Evolutionary conservation across 768 basidiomycete genomes (phyloP).

Genomic region (Boletus eberwhitei): DNA sequence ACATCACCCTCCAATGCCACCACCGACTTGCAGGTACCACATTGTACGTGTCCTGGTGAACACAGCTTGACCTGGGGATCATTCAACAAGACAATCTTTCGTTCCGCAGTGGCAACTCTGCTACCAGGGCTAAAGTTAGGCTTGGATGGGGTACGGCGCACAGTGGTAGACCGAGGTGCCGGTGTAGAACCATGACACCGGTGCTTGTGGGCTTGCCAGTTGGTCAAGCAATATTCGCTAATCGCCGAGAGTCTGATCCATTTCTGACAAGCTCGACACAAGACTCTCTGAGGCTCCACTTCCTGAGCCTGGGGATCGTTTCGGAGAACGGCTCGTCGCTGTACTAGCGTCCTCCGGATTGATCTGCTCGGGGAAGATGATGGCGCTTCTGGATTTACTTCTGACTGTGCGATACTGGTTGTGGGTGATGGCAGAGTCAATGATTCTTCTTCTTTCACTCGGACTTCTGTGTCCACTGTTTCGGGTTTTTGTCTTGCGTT

Average conservation of each 20-base stretch:
- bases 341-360: constrained; percentile 30
- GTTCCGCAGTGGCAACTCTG: constrained; percentile 58
- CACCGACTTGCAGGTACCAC: constrained; percentile 45
- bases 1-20: constrained; percentile 45
- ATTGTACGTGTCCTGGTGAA: constrained; percentile 44
- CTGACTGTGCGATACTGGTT: background rate
- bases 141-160: constrained; percentile 16
- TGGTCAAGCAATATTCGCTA: constrained; percentile 40
- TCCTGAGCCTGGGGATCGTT: constrained; percentile 51
- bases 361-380: constrained; percentile 15
- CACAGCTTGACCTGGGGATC: constrained; percentile 58
- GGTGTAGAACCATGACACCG: constrained; percentile 46
- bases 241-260: constrained; percentile 53
- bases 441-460: constrained; percentile 17
- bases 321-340: constrained; percentile 51
- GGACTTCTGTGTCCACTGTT: background rate
- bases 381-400: background rate
- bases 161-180: constrained; percentile 14
- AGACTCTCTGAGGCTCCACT: constrained; percentile 47
- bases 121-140: constrained; percentile 45
- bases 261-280: constrained; percentile 59
- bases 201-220: constrained; percentile 55
- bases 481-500: constrained; percentile 14
- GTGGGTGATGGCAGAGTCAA: constrained; percentile 4
- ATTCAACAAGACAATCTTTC: constrained; percentile 60